Conservation (phyloP, 2,329 filamentous ascomycete genomes). For the Botrytis fragariae region DNA sequence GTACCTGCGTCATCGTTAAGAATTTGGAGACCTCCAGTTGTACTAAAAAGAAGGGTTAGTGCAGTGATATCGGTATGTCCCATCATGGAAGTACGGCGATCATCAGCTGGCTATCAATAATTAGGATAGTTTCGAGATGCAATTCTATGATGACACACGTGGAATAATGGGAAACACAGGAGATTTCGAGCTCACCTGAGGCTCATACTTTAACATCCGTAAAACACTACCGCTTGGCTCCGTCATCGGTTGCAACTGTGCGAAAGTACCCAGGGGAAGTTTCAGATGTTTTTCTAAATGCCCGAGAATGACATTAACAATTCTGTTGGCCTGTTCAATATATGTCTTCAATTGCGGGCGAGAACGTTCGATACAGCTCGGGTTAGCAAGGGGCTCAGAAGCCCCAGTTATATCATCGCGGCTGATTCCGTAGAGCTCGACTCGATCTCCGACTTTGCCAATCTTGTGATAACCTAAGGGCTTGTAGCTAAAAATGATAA, state of each 20-base stretch:
- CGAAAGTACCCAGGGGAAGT: not conserved
- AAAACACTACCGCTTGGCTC: slow-evolving; percentile 8
- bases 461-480: slow-evolving; percentile 12
- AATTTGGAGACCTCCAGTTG: slow-evolving; percentile 40
- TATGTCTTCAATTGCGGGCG: not conserved
- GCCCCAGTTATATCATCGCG: slow-evolving; percentile 11
- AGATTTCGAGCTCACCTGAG: not conserved
- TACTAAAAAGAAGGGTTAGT: slow-evolving; percentile 24
- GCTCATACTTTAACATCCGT: slow-evolving; percentile 6
- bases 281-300: slow-evolving; percentile 12
- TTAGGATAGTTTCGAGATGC: not conserved
- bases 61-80: slow-evolving; percentile 13
- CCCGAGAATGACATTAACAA: not conserved
- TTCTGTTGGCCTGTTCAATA: not conserved
- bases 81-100: slow-evolving; percentile 16
- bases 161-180: not conserved
- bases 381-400: slow-evolving; percentile 14
- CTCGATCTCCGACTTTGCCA: not conserved
- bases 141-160: not conserved
- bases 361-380: not conserved
- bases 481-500: slow-evolving; percentile 7
- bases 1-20: slow-evolving; percentile 34
- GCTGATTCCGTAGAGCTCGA: slow-evolving; percentile 4
- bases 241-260: not conserved
- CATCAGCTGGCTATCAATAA: not conserved